Conservation (phyloP, 495 filamentous ascomycete species). For the Cudoniella acicularis region DNA sequence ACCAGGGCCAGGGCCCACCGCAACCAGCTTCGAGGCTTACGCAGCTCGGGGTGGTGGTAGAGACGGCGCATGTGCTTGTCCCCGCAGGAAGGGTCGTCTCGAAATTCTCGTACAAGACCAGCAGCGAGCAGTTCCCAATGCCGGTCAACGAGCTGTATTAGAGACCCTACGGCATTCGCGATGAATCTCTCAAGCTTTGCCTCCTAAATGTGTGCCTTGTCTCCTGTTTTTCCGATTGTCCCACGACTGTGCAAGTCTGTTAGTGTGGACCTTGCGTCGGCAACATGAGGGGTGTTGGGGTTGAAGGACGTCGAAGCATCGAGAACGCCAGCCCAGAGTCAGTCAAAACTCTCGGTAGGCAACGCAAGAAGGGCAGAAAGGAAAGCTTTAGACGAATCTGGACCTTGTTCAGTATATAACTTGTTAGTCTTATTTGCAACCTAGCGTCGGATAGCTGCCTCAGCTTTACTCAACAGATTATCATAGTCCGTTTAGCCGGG, state of each 20-base stretch:
- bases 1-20: slow-evolving; percentile 9
- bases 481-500: not conserved
- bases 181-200: slow-evolving; percentile 17
- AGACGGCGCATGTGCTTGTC: slow-evolving; percentile 7
- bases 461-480: slow-evolving; percentile 11
- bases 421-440: slow-evolving; percentile 18
- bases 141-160: slow-evolving; percentile 8
- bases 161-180: slow-evolving; percentile 10
- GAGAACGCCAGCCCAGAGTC: slow-evolving; percentile 13
- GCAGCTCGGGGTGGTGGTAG: slow-evolving; percentile 8
- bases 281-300: slow-evolving; percentile 10
- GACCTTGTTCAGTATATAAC: slow-evolving; percentile 15
- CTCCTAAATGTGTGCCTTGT: slow-evolving; percentile 10
- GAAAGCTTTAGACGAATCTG: slow-evolving; percentile 16
- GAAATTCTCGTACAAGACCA: slow-evolving; percentile 11
- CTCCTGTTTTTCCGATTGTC: not conserved
- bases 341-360: slow-evolving; percentile 13
- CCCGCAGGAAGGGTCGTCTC: slow-evolving; percentile 7
- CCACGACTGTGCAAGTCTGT: slow-evolving; percentile 6
- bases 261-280: slow-evolving; percentile 10
- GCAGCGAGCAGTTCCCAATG: slow-evolving; percentile 14
- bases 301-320: slow-evolving; percentile 12
- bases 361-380: slow-evolving; percentile 12
- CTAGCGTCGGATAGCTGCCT: slow-evolving; percentile 6
- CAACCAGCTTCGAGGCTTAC: slow-evolving; percentile 7